Base-by-base conservation (phyloP, 1,284 basidiomycete genomes). In the Marasmius fiardii region DNA sequence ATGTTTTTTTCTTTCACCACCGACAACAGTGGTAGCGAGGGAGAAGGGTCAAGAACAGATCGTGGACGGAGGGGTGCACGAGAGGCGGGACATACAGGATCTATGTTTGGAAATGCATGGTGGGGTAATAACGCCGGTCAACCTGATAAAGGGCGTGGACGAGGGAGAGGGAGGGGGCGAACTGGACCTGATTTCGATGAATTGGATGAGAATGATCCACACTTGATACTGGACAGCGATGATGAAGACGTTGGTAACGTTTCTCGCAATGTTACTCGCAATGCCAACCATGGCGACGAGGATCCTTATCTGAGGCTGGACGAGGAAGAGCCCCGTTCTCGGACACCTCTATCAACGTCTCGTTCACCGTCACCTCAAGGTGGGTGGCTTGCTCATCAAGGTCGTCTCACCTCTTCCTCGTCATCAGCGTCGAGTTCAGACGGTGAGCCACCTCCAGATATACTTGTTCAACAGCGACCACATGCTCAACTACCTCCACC, bases 1-100 rank as follows among this genome's bases (percentile, higher is more conserved):
- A 80, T 90, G 67, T 90, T 90, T 76, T 90, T 86, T 76, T 90
- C 88, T 16, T 90, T 90, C 68, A 85, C 85, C 47, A 88, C 86
- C 62, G 74, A 79, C 61, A 73, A 73, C 39, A 80, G 83, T 64
- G 28, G 28, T 31, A 72, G 88, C 50, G 86, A 88, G 67, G 47
- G 28, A 33, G 47, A 49, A 10, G 47, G 18, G n/a, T 26, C 24
- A 4, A 49, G 47, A 26, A 33, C 47, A 4, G 47, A 49, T 49
- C 47, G 47, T 18, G 47, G 47, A 14, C 24, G 47, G 8, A 26
- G 47, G 18, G 47, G 47, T 31, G 47, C 26, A 33, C 23, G 26
- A 45, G 44, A 28, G 12, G 47, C 47, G 16, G 31, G 24, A 31
- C 12, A 8, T 24, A 11, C 24, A 49, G 47, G 47, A 4, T 28